Conservation (phyloP, 2,329 filamentous ascomycete species). For the Parascedosporium putredinis region DNA sequence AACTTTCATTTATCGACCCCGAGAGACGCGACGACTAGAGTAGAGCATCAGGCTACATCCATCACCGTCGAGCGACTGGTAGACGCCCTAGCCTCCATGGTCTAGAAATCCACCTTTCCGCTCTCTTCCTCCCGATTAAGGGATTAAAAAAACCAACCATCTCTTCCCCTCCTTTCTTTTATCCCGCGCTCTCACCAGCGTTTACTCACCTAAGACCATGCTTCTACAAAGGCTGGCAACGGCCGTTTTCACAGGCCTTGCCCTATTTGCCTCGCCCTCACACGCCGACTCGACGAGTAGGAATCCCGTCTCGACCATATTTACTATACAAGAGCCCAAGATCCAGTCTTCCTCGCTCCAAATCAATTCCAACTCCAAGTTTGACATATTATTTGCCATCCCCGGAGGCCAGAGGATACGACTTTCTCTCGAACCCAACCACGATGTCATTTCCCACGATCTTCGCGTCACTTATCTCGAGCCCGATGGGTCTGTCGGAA, state of each 20-base stretch:
- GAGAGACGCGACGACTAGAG: background rate
- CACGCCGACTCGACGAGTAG: conserved; percentile 62
- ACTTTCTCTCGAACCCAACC: conserved; percentile 76
- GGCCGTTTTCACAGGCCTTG: conserved; percentile 20
- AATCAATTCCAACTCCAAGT: conserved; percentile 69
- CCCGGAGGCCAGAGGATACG: conserved; percentile 62
- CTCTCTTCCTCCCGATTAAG: background rate
- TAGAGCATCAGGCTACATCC: background rate
- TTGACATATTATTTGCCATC: conserved; percentile 75
- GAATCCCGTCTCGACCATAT: conserved; percentile 66
- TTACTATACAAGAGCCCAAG: conserved; percentile 60
- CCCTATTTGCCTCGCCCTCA: conserved; percentile 19
- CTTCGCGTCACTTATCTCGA: conserved; percentile 65
- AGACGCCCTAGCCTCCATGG: background rate
- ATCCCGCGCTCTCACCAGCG: too few species aligned
- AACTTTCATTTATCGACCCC: background rate
- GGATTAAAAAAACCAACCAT: background rate
- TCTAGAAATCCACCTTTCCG: background rate
- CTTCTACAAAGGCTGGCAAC: conserved; percentile 22
- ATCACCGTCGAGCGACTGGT: background rate
- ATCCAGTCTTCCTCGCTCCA: conserved; percentile 72
- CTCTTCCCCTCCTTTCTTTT: conserved; percentile 3
- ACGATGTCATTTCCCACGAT: conserved; percentile 73
- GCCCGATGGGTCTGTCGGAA: conserved; percentile 56
- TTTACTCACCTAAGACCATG: conserved; percentile 16